Evolutionary conservation across 495 filamentous ascomycete genomes (phyloP).

Genomic region (Aspergillus hancockii): DNA sequence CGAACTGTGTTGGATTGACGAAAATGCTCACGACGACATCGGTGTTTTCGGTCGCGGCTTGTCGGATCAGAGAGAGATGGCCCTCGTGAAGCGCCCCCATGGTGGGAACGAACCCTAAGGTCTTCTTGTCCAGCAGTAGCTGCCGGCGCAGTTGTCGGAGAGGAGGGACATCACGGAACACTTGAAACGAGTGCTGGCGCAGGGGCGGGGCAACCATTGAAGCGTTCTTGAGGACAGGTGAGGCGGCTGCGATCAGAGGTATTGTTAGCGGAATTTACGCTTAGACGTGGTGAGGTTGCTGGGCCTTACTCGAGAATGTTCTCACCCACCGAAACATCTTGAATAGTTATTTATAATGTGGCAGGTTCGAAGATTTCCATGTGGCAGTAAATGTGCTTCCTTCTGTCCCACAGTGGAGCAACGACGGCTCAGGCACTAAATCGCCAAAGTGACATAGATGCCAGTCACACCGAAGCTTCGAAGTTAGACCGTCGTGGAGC

Average conservation of each 20-base stretch:
- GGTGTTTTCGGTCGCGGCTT: conserved; percentile 80
- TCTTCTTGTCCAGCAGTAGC: conserved; percentile 65
- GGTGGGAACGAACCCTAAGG: conserved; percentile 87
- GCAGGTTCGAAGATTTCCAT: conserved; percentile 5
- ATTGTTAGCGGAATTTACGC: conserved; percentile 8
- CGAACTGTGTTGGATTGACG: conserved; percentile 97
- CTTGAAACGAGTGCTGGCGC: conserved; percentile 52
- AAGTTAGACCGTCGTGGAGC: not conserved
- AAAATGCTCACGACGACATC: conserved; percentile 87
- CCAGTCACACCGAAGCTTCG: not conserved
- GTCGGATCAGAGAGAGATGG: conserved; percentile 83
- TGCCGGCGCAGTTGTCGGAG: conserved; percentile 72
- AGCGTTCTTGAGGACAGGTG: conserved; percentile 28
- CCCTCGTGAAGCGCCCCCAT: conserved; percentile 96
- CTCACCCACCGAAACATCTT: conserved; percentile 32
- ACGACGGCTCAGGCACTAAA: conserved; percentile 2
- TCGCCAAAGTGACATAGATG: not conserved
- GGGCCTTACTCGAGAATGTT: conserved; percentile 15
- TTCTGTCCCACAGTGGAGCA: conserved; percentile 9
- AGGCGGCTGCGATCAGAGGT: conserved; percentile 25
- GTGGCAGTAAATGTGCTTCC: not conserved
- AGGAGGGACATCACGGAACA: conserved; percentile 71
- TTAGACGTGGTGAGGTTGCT: not conserved
- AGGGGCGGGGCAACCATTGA: conserved; percentile 26
- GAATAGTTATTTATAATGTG: not conserved